Evolutionary conservation across 495 filamentous ascomycete species (phyloP), one percentile per base, ranked within the genome.

Genomic region (Melanomma pulvis-pyrius): DNA sequence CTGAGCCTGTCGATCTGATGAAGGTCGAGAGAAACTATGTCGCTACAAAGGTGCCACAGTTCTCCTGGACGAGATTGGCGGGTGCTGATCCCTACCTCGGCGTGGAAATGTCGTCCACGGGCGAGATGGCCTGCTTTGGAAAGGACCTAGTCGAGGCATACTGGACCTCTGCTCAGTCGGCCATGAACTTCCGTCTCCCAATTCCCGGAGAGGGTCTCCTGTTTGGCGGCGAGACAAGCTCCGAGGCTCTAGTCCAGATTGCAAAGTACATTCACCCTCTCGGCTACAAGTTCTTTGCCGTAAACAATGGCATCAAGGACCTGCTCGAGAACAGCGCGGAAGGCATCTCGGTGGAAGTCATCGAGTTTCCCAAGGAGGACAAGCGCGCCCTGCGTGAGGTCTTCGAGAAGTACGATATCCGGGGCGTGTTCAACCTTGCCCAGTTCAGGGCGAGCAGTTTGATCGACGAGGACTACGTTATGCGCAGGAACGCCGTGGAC

Each of bases 171-270:
- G 81, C 97, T 61, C 94, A 98, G 80, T 93, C 92, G 24, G 94
- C 92, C 67, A 98, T 98, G 94, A 98, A 97, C 86, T 98, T 98
- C 88, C 90, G 92, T 61, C 82, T 97, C 59, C 94, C 94, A 17
- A 87, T 93, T 76, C 89, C 91, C 26, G 94, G 94, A 70, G 91
- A 96, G 80, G 94, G 94, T 77, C 85, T 98, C 63, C 86, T 98
- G 30, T 91, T 98, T 71, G 94, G 94, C 63, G 94, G 94, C 69
- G 90, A 97, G 75, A 81, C 87, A 29, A 75, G 73, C 34, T 83
- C 84, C 69, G 77, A 80, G 61, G 86, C 90, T 71, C 82, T 98
- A 56, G 81, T 86, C 34, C 81, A 82, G 63, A 88, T 98, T 58
- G 91, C 92, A 34, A 86, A 96, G 63, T 90, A 92, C 79, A 80